phyloP scores from a whole-genome alignment of 129 eudicot species.

The Heracleum sosnowskyi region DNA sequence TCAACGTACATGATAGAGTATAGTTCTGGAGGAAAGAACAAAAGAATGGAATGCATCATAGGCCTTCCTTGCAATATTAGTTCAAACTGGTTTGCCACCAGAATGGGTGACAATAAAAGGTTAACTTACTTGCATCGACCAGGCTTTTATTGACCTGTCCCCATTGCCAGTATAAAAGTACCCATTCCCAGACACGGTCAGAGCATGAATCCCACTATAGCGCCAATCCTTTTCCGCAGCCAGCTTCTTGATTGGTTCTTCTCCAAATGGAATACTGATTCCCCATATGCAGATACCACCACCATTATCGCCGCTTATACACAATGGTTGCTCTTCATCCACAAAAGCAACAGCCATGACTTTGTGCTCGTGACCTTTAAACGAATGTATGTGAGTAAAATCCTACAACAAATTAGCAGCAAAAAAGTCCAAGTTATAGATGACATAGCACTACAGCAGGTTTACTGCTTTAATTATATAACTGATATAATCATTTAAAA shows the following conservation, averaged over 20 bases:
- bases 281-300: constrained; percentile 77
- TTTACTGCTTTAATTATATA: neutral
- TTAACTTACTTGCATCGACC: constrained; percentile 66
- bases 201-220: constrained; percentile 80
- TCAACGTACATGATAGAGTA: constrained; percentile 54
- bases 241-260: constrained; percentile 45
- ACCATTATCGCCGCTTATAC: constrained; percentile 83
- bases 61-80: neutral
- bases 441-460: neutral
- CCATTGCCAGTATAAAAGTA: constrained; percentile 86
- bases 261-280: constrained; percentile 39
- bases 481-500: neutral
- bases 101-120: neutral
- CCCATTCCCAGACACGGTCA: constrained; percentile 52
- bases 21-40: constrained; percentile 48
- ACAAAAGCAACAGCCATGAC: constrained; percentile 65
- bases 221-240: constrained; percentile 83
- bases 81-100: neutral
- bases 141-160: constrained; percentile 75
- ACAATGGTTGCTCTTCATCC: constrained; percentile 57
- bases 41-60: neutral
- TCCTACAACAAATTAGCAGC: constrained; percentile 37
- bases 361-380: constrained; percentile 78
- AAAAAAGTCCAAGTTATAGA: neutral
- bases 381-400: constrained; percentile 59